phyloP scores from a whole-genome alignment of 305 asterid genomes.

The Salvia sclarea region DNA sequence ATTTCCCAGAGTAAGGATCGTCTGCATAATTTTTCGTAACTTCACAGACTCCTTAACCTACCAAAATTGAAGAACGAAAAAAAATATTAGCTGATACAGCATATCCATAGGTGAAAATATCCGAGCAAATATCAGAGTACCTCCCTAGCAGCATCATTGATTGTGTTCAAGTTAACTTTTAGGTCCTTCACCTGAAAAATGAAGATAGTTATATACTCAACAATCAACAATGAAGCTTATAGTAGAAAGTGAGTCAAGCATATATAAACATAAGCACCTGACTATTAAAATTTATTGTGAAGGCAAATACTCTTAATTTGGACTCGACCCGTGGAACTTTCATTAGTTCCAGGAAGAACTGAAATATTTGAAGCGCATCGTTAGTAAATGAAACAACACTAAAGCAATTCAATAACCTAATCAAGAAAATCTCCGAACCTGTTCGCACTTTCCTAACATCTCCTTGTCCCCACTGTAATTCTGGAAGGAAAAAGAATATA shows the following conservation, averaged over 20 bases:
- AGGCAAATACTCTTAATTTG: slow-evolving; percentile 95
- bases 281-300: slow-evolving; percentile 78
- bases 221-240: slow-evolving; percentile 23
- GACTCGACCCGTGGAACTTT: slow-evolving; percentile 98
- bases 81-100: slow-evolving; percentile 27
- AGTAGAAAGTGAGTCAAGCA: slow-evolving; percentile 25
- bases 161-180: slow-evolving; percentile 67
- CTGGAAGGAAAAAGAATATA: slow-evolving; percentile 37
- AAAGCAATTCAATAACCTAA: slow-evolving; percentile 26
- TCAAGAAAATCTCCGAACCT: slow-evolving; percentile 51
- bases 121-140: slow-evolving; percentile 42
- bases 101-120: slow-evolving; percentile 28
- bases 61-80: slow-evolving; percentile 34
- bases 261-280: slow-evolving; percentile 59
- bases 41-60: slow-evolving; percentile 89
- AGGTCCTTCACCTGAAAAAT: slow-evolving; percentile 79
- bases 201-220: slow-evolving; percentile 33
- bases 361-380: slow-evolving; percentile 37
- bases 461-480: slow-evolving; percentile 86
- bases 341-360: slow-evolving; percentile 98
- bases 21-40: slow-evolving; percentile 96
- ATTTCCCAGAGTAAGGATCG: slow-evolving; percentile 94
- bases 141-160: slow-evolving; percentile 89
- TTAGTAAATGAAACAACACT: slow-evolving; percentile 32
- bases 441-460: slow-evolving; percentile 99